Evolutionary conservation across 2,329 filamentous ascomycete genomes (phyloP), one percentile per base, ranked within the genome.

Genomic region (Tolypocladium nubicola): DNA sequence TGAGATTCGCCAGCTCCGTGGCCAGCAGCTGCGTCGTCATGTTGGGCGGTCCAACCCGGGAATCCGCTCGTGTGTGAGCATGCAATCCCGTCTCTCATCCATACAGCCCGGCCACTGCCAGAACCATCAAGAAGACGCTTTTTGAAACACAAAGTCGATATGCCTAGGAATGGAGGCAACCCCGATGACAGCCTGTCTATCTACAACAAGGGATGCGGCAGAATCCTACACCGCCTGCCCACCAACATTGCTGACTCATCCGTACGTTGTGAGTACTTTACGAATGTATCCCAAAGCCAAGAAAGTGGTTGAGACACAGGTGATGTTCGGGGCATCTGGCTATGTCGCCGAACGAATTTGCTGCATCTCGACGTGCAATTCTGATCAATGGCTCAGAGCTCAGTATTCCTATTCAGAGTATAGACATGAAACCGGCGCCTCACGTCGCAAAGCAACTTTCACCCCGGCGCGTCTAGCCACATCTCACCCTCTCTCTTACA

Each of bases 21-120:
- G 87, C 85, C 67, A 97, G 82, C 68, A 96, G 86, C 81, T 95
- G 90, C 67, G 90, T 87, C 72, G 91, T 95, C 91, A 96, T 96
- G 67, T 76, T 86, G 71, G 62, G 61, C 64, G 59, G 58, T 55
- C 56, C 58, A 53, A 62, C 57, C 57, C 45, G 58, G 53, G 52
- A 60, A 59, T 57, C 57, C 54, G 64, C 66, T 66, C 65, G 63
- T 59, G 40, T 57, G 50, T 59, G 65, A 65, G 61, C 63, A 63
- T 65, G 52, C 35, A 57, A 52, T 40, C 60, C 61, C 58, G 56
- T 54, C 53, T 54, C 57, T 58, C 54, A 59, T 63, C 64, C 67
- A 68, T 71, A 45, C 63, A 71, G 62, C 60, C 63, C 35, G 21
- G 16, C 26, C 49, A 53, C 50, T 38, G 33, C 47, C 33, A 11